Evolutionary conservation across 2,329 filamentous ascomycete species (phyloP).

Genomic region (Drechmeria coniospora): DNA sequence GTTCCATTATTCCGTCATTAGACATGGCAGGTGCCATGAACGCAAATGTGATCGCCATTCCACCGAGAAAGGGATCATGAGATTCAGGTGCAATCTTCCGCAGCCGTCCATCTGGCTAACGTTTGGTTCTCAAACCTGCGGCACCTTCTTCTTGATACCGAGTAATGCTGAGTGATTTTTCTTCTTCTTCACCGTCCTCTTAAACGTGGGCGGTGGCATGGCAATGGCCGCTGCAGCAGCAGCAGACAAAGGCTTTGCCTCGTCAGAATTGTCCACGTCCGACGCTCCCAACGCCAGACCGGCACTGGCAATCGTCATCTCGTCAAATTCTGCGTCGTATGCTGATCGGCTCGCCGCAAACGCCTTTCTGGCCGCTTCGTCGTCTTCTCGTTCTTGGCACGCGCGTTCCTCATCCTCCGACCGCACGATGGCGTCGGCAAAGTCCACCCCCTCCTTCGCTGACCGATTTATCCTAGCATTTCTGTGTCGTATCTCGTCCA

Average conservation of each 20-base stretch:
- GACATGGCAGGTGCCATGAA: too few species aligned
- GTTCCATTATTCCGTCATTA: too few species aligned
- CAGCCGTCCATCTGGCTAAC: not conserved
- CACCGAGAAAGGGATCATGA: too few species aligned
- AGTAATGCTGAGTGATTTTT: slow-evolving; percentile 61
- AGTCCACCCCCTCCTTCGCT: slow-evolving; percentile 50
- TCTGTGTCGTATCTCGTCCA: slow-evolving; percentile 84
- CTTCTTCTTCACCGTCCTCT: slow-evolving; percentile 70
- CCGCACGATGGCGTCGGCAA: slow-evolving; percentile 37
- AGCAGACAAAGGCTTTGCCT: slow-evolving; percentile 1
- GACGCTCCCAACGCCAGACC: too few species aligned
- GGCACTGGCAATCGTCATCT: too few species aligned
- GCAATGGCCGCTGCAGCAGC: slow-evolving; percentile 13
- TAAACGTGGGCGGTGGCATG: slow-evolving; percentile 43
- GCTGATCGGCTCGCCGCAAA: slow-evolving; percentile 51
- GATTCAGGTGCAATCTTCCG: too few species aligned
- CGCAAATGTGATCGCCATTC: too few species aligned
- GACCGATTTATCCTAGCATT: slow-evolving; percentile 79
- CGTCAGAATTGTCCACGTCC: not conserved
- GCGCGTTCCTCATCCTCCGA: slow-evolving; percentile 43
- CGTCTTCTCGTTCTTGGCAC: slow-evolving; percentile 64
- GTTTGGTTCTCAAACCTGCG: slow-evolving; percentile 27
- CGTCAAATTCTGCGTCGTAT: slow-evolving; percentile 26
- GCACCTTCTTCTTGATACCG: slow-evolving; percentile 76
- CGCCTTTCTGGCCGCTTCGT: slow-evolving; percentile 62